These are phyloP conservation scores for Dunaliella sp. DNA, from an alignment of 139 green algal species.

Conservation along the genomic window DNA sequence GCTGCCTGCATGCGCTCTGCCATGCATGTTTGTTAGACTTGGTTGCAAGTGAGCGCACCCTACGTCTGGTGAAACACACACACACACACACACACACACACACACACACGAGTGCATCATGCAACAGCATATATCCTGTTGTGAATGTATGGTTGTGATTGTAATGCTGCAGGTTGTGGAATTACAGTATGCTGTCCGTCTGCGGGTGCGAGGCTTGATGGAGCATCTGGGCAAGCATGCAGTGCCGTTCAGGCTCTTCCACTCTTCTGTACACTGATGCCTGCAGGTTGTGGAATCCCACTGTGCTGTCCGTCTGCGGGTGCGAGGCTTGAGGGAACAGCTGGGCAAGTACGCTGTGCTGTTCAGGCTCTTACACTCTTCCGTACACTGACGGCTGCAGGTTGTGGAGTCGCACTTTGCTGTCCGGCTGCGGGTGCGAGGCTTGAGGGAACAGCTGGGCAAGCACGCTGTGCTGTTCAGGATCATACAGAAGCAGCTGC, in stretches of 20 bases:
- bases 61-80: neutral
- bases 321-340: no score
- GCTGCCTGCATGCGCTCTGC: no score
- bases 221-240: neutral
- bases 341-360: neutral
- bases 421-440: slow-evolving; percentile 15
- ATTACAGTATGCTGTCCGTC: neutral
- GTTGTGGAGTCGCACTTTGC: slow-evolving; percentile 58
- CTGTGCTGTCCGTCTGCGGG: no score
- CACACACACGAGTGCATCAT: no score
- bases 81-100: neutral
- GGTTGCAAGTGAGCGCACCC: no score
- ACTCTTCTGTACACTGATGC: neutral
- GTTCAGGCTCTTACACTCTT: neutral
- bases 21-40: neutral
- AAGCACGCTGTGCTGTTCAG: slow-evolving; percentile 47
- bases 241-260: neutral
- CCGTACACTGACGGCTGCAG: slow-evolving; percentile 3
- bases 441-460: slow-evolving; percentile 37
- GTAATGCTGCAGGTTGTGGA: neutral
- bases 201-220: no score
- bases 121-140: no score
- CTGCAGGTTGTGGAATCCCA: slow-evolving; percentile 50
- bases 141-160: no score
- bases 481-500: slow-evolving; percentile 66